Percentiles rank a stretch among this genome's conserved stretches.
Evolutionary conservation across 345 rosid species (phyloP).

Genomic region (Syzygium grande): DNA sequence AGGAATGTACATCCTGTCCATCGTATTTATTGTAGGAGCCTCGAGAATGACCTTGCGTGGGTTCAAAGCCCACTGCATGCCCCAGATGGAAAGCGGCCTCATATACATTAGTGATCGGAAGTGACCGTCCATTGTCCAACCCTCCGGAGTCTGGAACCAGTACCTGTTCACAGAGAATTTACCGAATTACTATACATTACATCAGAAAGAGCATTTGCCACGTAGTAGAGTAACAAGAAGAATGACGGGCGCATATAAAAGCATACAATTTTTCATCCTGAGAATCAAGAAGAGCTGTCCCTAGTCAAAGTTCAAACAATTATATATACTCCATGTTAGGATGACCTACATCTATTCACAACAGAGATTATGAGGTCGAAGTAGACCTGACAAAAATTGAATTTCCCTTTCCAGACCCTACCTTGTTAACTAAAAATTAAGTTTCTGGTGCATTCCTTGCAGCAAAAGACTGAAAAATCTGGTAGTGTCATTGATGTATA

Average conservation of each 20-base stretch:
- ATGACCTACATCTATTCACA: background rate
- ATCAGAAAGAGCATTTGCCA: background rate
- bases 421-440: background rate
- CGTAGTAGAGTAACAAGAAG: background rate
- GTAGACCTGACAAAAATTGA: background rate
- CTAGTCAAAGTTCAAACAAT: background rate
- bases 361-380: background rate
- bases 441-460: background rate
- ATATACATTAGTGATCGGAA: conserved; percentile 86
- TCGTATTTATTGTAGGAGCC: conserved; percentile 75
- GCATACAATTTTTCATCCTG: background rate
- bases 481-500: background rate
- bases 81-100: conserved; percentile 97
- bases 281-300: background rate
- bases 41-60: conserved; percentile 79
- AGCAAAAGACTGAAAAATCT: background rate
- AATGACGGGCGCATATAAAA: background rate
- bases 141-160: conserved; percentile 99
- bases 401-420: background rate
- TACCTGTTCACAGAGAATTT: conserved; percentile 37
- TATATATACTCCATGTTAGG: background rate
- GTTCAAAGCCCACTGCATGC: conserved; percentile 90
- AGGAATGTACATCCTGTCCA: conserved; percentile 73
- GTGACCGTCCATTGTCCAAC: conserved; percentile 84
- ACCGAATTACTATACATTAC: background rate